Percentiles rank a stretch among this genome's conserved stretches.
phyloP scores from a whole-genome alignment of 2,329 filamentous ascomycete genomes.

The Samsoniella hepiali region DNA sequence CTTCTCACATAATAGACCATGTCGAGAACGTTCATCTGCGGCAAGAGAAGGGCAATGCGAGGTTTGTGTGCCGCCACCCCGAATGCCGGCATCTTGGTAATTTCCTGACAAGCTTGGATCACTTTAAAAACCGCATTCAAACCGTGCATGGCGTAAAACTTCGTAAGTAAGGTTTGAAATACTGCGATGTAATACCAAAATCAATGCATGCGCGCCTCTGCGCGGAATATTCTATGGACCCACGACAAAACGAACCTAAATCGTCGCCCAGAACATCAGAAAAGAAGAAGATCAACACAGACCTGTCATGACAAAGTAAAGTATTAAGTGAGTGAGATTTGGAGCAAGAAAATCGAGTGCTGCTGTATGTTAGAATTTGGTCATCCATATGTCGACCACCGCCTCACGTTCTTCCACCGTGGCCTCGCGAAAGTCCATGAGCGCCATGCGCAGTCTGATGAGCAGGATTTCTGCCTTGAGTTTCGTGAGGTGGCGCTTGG shows the following conservation, averaged over 20 bases:
- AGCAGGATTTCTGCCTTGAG: conserved; percentile 34
- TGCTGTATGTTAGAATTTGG: neutral
- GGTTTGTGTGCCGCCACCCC: too few relatives aligned
- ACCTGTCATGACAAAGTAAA: neutral
- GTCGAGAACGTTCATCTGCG: too few relatives aligned
- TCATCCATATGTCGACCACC: conserved; percentile 29
- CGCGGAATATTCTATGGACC: neutral
- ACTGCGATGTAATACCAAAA: too few relatives aligned
- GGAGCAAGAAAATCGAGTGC: neutral
- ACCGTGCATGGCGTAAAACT: too few relatives aligned
- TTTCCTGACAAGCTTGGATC: too few relatives aligned
- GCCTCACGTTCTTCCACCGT: conserved; percentile 24
- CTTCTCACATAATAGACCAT: too few relatives aligned
- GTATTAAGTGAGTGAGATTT: neutral
- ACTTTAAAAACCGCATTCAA: too few relatives aligned
- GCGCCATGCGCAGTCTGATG: conserved; percentile 31
- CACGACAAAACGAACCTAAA: neutral
- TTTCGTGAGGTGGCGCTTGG: conserved; percentile 32
- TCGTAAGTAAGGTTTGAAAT: too few relatives aligned
- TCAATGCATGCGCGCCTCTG: neutral
- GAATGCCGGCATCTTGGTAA: too few relatives aligned
- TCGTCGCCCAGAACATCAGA: neutral
- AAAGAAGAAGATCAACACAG: too few relatives aligned
- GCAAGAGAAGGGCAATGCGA: too few relatives aligned
- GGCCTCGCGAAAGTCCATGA: conserved; percentile 28